Conservation (phyloP, 805 yeast species). For the Sugiyamaella valdiviana region DNA sequence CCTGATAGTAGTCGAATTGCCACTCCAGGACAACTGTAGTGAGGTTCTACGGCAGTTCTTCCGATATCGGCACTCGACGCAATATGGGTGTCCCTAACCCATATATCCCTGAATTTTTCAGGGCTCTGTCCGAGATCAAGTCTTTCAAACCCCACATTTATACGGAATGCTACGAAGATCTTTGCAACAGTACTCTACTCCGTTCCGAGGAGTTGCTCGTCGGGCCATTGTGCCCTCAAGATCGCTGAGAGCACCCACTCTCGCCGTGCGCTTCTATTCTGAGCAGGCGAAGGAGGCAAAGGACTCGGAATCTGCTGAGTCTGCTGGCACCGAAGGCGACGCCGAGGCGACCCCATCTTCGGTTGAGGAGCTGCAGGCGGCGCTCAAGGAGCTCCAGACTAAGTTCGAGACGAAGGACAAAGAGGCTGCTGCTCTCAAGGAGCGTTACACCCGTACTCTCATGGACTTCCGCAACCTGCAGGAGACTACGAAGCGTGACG, state of each 20-base stretch:
- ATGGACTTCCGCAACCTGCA: constrained; percentile 93
- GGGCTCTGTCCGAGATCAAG: not conserved
- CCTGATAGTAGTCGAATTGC: too few species aligned
- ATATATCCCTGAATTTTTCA: not conserved
- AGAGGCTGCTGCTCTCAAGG: constrained; percentile 76
- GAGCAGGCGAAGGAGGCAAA: constrained; percentile 13
- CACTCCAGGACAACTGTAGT: too few species aligned
- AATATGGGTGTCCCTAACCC: not conserved
- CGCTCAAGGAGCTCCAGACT: constrained; percentile 37
- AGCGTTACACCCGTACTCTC: constrained; percentile 70
- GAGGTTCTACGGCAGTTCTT: too few species aligned
- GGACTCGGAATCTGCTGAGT: constrained; percentile 7
- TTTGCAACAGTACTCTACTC: not conserved
- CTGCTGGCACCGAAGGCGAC: constrained; percentile 13
- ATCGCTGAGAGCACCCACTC: not conserved
- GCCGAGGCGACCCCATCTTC: constrained; percentile 21
- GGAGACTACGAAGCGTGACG: constrained; percentile 80
- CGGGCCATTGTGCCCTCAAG: not conserved
- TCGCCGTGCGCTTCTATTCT: constrained; percentile 7
- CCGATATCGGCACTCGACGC: not conserved
- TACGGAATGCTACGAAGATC: not conserved
- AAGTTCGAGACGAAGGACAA: constrained; percentile 49
- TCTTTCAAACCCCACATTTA: too few species aligned
- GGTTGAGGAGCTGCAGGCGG: constrained; percentile 18
- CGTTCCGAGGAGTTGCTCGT: not conserved